A percentile compares a stretch with the other conserved stretches of the same genome.
These are phyloP conservation scores for Penicillium digitatum DNA, from an alignment of 2,329 filamentous ascomycete genomes.

Conservation along the genomic window DNA sequence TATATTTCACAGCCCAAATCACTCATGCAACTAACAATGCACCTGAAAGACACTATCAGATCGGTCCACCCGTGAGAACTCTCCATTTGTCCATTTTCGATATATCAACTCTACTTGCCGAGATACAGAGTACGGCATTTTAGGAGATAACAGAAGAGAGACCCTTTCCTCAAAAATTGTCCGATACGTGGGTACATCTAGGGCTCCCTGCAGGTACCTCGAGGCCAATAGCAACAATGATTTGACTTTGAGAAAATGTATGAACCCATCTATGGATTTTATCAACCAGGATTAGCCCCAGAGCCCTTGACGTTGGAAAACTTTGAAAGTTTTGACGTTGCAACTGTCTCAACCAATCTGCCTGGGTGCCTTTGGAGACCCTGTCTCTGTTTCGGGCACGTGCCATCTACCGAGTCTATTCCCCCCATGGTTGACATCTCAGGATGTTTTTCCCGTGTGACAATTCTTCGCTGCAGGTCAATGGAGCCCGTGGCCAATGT, in stretches of 20 bases:
- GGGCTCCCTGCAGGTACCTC: slow-evolving; percentile 21
- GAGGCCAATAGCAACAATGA: slow-evolving; percentile 1
- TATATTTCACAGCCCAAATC: not conserved
- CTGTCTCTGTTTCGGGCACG: slow-evolving; percentile 17
- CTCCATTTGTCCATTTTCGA: slow-evolving; percentile 16
- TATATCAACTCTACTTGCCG: slow-evolving; percentile 13
- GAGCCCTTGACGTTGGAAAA: slow-evolving; percentile 3
- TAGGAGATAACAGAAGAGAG: slow-evolving; percentile 18
- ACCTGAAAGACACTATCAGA: slow-evolving; percentile 6
- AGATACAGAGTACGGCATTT: slow-evolving; percentile 1
- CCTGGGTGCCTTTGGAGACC: not conserved
- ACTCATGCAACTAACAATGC: not conserved
- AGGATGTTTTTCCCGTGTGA: not conserved
- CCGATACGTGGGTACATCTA: slow-evolving; percentile 9
- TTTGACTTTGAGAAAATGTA: slow-evolving; percentile 17
- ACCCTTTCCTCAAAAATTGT: slow-evolving; percentile 17
- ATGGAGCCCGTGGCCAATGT: slow-evolving; percentile 8
- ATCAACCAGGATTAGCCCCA: slow-evolving; percentile 8
- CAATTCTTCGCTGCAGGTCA: slow-evolving; percentile 7
- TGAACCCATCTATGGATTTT: slow-evolving; percentile 16
- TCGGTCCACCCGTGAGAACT: slow-evolving; percentile 11
- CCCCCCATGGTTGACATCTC: slow-evolving; percentile 5
- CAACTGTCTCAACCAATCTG: slow-evolving; percentile 8
- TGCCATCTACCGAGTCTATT: slow-evolving; percentile 11
- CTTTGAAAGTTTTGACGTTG: slow-evolving; percentile 12